Evolutionary conservation across 768 basidiomycete species (phyloP).

Genomic region (Lactarius tabidus): DNA sequence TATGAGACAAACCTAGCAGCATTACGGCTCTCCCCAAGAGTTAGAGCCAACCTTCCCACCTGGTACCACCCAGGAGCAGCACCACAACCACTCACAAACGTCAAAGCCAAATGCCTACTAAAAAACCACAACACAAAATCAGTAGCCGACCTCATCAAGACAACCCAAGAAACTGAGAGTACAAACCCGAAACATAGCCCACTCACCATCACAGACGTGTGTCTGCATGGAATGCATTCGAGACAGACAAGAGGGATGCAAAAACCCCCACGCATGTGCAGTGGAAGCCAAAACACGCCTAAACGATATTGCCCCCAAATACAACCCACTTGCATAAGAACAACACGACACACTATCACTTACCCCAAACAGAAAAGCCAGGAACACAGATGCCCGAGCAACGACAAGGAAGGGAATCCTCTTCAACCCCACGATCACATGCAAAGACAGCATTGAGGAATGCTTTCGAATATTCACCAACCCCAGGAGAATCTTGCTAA

Average conservation of each 20-base stretch:
- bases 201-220: neutral
- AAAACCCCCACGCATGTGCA: neutral
- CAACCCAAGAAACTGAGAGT: too few relatives aligned
- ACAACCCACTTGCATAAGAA: neutral
- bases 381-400: too few relatives aligned
- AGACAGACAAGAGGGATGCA: neutral
- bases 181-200: too few relatives aligned
- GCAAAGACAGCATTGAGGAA: neutral
- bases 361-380: too few relatives aligned
- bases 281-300: neutral
- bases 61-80: too few relatives aligned
- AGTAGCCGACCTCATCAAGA: neutral
- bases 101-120: neutral
- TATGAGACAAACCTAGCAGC: too few relatives aligned
- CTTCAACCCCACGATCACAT: neutral
- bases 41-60: too few relatives aligned
- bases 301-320: neutral
- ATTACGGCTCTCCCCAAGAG: too few relatives aligned
- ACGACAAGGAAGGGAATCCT: too few relatives aligned
- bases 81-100: too few relatives aligned
- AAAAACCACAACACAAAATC: neutral
- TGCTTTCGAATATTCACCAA: neutral
- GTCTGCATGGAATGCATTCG: neutral
- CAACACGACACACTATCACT: too few relatives aligned
- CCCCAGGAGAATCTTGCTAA: neutral